These are phyloP conservation scores for Talinum fruticosum DNA, from an alignment of 148 eudicot genomes.

Conservation along the genomic window DNA sequence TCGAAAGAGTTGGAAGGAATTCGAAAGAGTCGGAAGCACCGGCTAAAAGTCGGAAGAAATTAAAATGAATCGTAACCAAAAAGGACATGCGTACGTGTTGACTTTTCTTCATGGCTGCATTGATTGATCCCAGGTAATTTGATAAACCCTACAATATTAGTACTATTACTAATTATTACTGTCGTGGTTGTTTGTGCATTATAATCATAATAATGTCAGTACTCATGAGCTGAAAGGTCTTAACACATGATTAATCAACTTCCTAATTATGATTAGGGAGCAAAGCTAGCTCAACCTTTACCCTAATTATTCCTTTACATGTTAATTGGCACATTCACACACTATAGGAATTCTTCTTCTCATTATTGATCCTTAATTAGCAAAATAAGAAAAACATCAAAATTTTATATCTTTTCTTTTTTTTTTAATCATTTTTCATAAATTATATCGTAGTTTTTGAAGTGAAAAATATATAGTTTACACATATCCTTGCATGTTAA, in stretches of 20 bases:
- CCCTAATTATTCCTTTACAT: conserved; percentile 14
- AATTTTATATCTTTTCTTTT: no score
- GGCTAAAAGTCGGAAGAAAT: no score
- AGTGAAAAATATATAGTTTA: no score
- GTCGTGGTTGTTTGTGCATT: background rate
- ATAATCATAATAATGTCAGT: background rate
- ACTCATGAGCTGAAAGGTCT: background rate
- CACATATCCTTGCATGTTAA: no score
- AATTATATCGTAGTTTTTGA: no score
- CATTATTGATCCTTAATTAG: no score
- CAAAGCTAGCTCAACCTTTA: background rate
- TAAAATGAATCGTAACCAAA: no score
- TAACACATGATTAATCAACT: background rate
- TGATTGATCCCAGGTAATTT: conserved; percentile 21
- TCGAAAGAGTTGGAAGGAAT: no score
- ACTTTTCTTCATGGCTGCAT: conserved; percentile 5
- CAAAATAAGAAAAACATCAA: no score
- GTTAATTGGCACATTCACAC: background rate
- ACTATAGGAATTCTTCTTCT: no score
- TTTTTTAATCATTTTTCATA: no score
- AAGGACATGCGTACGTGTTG: conserved; percentile 16
- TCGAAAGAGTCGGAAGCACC: no score
- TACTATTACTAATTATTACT: background rate
- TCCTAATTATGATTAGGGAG: background rate
- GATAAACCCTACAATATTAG: background rate